Conservation (phyloP, 148 eudicot species). For the Chenopodium formosanum region DNA sequence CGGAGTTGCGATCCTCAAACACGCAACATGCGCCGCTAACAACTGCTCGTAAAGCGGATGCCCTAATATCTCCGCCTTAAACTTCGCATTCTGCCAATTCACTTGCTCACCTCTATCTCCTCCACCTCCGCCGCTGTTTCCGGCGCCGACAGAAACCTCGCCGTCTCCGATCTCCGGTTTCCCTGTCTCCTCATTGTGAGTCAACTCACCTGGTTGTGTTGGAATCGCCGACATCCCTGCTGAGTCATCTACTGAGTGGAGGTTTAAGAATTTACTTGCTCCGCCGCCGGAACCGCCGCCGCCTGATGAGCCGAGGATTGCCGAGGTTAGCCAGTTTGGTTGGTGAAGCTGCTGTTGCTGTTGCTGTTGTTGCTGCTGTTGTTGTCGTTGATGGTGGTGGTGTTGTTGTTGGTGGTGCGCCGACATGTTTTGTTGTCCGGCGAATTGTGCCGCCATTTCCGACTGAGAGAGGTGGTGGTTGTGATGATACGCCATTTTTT, state of each 20-base stretch:
- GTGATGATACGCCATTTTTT: slow-evolving; percentile 26
- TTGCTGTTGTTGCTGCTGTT: neutral
- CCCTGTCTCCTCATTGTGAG: slow-evolving; percentile 14
- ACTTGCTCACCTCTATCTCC: slow-evolving; percentile 1
- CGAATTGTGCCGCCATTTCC: slow-evolving; percentile 28
- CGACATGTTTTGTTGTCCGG: neutral
- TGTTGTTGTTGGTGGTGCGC: neutral
- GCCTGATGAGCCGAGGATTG: slow-evolving; percentile 19
- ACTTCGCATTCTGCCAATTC: slow-evolving; percentile 40
- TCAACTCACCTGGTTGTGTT: slow-evolving; percentile 12
- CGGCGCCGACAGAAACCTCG: slow-evolving; percentile 11
- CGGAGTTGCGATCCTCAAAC: slow-evolving; percentile 75
- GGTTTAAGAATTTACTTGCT: slow-evolving; percentile 21
- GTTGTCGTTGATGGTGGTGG: slow-evolving; percentile 8
- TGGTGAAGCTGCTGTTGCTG: neutral
- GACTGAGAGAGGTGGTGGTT: slow-evolving; percentile 22
- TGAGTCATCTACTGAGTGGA: slow-evolving; percentile 33
- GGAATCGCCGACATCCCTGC: slow-evolving; percentile 24
- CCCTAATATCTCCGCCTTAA: slow-evolving; percentile 51
- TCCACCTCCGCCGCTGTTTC: slow-evolving; percentile 15
- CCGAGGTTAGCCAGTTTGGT: slow-evolving; percentile 31
- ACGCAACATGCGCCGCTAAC: slow-evolving; percentile 78
- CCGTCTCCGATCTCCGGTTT: slow-evolving; percentile 19
- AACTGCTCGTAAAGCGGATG: slow-evolving; percentile 87
- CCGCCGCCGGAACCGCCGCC: neutral